Conservation (phyloP, 306 rosid species). For the Bauhinia variegata region DNA sequence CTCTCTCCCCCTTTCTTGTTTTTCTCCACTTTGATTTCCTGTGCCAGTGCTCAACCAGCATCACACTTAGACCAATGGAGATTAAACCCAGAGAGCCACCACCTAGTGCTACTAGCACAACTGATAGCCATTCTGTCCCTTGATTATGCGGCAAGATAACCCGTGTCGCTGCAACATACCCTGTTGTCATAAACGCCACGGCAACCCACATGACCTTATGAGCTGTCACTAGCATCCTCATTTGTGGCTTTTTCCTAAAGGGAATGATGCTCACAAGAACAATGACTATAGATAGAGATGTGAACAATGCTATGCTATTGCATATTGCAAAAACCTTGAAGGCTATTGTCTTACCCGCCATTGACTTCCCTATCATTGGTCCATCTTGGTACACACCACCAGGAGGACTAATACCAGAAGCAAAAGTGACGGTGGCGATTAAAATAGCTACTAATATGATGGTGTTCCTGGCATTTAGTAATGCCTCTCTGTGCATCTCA, state of each 20-base stretch:
- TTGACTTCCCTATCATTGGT: conserved; percentile 49
- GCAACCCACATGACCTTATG: conserved; percentile 78
- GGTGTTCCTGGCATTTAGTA: conserved; percentile 72
- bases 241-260: conserved; percentile 50
- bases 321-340: conserved; percentile 66
- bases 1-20: conserved; percentile 36
- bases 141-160: conserved; percentile 51
- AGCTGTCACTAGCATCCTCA: conserved; percentile 47
- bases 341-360: conserved; percentile 44
- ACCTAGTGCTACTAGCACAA: conserved; percentile 47
- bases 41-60: conserved; percentile 56
- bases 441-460: conserved; percentile 60
- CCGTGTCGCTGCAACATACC: conserved; percentile 69
- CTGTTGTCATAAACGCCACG: conserved; percentile 65
- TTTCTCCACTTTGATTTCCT: conserved; percentile 67
- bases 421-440: conserved; percentile 71
- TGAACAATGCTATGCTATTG: conserved; percentile 59
- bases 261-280: conserved; percentile 79
- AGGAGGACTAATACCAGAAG: conserved; percentile 68
- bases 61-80: conserved; percentile 53
- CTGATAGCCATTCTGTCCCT: conserved; percentile 40
- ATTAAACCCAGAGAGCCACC: conserved; percentile 54
- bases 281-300: conserved; percentile 63
- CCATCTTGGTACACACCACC: conserved; percentile 65
- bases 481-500: conserved; percentile 63